These are phyloP conservation scores for Liquidambar formosana DNA, from an alignment of 164 flowering plant genomes.

Conservation along the genomic window DNA sequence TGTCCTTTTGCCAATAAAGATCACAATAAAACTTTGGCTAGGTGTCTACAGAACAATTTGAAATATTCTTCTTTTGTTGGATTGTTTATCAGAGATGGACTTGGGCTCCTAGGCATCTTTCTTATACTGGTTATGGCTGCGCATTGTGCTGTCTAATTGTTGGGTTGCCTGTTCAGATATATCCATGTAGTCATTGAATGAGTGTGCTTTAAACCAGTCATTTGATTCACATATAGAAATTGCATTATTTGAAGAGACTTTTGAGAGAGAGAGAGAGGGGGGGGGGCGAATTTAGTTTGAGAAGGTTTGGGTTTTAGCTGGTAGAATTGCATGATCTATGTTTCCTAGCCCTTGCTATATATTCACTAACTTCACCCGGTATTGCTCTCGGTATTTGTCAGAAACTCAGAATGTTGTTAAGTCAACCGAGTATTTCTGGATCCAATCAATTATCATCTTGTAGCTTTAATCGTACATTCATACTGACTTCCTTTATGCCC, in stretches of 20 bases:
- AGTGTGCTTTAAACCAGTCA: not conserved
- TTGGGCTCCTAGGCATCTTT: no score
- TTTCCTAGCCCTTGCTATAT: not conserved
- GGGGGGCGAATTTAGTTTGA: not conserved
- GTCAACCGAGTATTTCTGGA: not conserved
- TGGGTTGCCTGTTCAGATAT: not conserved
- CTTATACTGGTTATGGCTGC: not conserved
- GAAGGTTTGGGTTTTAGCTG: not conserved
- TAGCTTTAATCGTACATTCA: not conserved
- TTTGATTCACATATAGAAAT: not conserved
- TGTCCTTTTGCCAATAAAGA: not conserved
- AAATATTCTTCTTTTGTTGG: no score
- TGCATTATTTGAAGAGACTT: not conserved
- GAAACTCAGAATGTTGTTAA: not conserved
- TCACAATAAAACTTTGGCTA: not conserved
- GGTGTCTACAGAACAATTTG: not conserved
- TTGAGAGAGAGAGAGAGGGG: not conserved
- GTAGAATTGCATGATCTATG: not conserved
- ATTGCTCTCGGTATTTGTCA: not conserved
- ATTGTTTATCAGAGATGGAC: no score
- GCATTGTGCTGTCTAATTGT: not conserved
- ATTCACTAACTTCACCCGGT: not conserved
- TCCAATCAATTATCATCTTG: not conserved
- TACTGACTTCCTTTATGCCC: no score
- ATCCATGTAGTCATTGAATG: not conserved